Evolutionary conservation across 371 early-diverging fungal genomes (phyloP), one percentile per base, ranked within the genome.

Genomic region (Lichtheimia hyalospora): DNA sequence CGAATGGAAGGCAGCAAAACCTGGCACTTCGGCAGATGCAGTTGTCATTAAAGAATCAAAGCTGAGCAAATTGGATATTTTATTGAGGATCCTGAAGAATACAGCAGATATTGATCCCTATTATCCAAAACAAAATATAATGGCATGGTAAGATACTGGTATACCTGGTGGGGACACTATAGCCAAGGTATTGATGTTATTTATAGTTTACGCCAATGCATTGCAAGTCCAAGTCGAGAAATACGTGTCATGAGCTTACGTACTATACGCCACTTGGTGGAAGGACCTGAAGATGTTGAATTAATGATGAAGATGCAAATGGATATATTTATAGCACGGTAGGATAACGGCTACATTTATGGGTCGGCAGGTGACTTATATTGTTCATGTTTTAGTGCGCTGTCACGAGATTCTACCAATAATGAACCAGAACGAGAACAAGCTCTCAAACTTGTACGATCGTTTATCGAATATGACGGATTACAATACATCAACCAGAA

Each of bases 401-500:
- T 91, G 27, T 74, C 82, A 8, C 78, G 87, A 3, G 90, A 90
- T 63, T 69, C 74, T 24, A 78, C 84, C 51, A 64, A 56, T n/a
- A 76, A 77, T 62, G 91, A 91, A 43, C 74, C 84, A 14, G 93
- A 93, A 58, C 76, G 91, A 46, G 90, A 89, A 57, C 92, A 93
- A 53, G 86, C 89, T 0, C 46, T 93, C 3, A 88, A 89, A 54
- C 80, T 92, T 0, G 74, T 92, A 0, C 74, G 92, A 16, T 72
- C 83, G 1, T 86, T 89, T 57, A 74, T 93, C 23, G 90, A 90
- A 24, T 77, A 79, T 6, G 86, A 78, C 0, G 92, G 89, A 8
- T 80, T 81, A 24, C 69, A 72, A 40, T 64, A 84, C 52, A 61
- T 91, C 12, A 82, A 86, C 2, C 86, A 84, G 54, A 78, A 83